Conservation (phyloP, 371 early-diverging fungal species). For the Syncephalis plumigaleata region DNA sequence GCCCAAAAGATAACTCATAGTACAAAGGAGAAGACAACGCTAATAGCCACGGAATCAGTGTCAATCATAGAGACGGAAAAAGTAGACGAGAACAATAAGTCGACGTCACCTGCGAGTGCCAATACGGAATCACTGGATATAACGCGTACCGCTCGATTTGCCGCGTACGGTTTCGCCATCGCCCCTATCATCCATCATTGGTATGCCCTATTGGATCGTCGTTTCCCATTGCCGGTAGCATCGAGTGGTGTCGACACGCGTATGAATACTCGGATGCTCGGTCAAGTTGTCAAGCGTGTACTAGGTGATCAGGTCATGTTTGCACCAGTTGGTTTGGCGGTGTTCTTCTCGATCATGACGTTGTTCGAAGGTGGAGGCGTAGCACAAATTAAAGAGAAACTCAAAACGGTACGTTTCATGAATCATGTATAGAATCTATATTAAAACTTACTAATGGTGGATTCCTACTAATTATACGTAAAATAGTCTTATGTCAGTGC, state of each 20-base stretch:
- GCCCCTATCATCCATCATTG: conserved; percentile 58
- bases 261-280: conserved; percentile 3
- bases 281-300: conserved; percentile 24
- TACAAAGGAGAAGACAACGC: too few relatives aligned
- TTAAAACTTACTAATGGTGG: too few relatives aligned
- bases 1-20: conserved; percentile 38
- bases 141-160: conserved; percentile 27
- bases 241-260: conserved; percentile 3
- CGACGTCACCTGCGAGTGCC: not conserved
- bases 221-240: conserved; percentile 29
- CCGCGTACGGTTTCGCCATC: conserved; percentile 47
- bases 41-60: too few relatives aligned
- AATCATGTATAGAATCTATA: too few relatives aligned
- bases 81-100: too few relatives aligned
- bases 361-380: conserved; percentile 33
- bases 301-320: conserved; percentile 46
- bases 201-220: conserved; percentile 47
- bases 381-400: conserved; percentile 36
- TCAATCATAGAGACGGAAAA: too few relatives aligned
- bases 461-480: too few relatives aligned
- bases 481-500: conserved; percentile 31
- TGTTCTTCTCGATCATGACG: conserved; percentile 50
- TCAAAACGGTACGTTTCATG: conserved; percentile 23
- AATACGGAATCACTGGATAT: conserved; percentile 6
- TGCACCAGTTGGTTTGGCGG: conserved; percentile 49